Base-by-base conservation (phyloP, 208 protist species). In the Acanthamoeba culbertsoni region DNA sequence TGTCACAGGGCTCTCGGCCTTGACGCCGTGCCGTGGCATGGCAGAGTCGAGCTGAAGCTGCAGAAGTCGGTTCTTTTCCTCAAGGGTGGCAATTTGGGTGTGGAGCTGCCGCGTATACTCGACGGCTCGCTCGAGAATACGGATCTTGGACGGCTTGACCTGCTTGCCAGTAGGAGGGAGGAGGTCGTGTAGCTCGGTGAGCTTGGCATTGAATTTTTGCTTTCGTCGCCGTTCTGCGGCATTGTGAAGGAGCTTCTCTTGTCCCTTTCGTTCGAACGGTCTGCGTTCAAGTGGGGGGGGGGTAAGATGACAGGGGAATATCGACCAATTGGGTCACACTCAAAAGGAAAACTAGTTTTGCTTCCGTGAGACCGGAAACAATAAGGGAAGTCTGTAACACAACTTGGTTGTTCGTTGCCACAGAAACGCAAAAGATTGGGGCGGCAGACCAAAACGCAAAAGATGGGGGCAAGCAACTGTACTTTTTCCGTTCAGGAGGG, bases 181-280 rank as follows among this genome's bases (percentile, higher is more conserved):
- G 18, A 90, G 82, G 51, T 90, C 82, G 55, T 90, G 37, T 8
- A 90, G 82, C 82, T 90, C 82, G 26, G 46, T 90, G 51, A 90
- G 42, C 82, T 90, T 90, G 33, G n/a, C 31, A 37, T 90, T 90
- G 53, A 90, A 90, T 37, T 68, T 59, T 46, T 90, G 82, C 51
- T 90, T 90, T 59, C 82, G 46, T 68, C 82, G 46, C 14, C 82
- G 46, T 53, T 90, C 82, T 5, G 46, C 46, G 10, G 82, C 82
- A 35, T 90, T 90, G 82, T 90, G 82, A 4, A 71, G 82, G 33
- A 90, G 53, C 82, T 90, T 90, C 37, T 90, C 82, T 40, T 90
- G 53, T 35, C 55, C 82, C 51, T 68, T 90, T 45, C 73, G 31
- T 45, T 84, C 73, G 23, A 84, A 84, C 28, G 73, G 73, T 45